Evolutionary conservation across 2,329 filamentous ascomycete species (phyloP), one percentile per base, ranked within the genome.

Genomic region (Harringtonia aguacate): DNA sequence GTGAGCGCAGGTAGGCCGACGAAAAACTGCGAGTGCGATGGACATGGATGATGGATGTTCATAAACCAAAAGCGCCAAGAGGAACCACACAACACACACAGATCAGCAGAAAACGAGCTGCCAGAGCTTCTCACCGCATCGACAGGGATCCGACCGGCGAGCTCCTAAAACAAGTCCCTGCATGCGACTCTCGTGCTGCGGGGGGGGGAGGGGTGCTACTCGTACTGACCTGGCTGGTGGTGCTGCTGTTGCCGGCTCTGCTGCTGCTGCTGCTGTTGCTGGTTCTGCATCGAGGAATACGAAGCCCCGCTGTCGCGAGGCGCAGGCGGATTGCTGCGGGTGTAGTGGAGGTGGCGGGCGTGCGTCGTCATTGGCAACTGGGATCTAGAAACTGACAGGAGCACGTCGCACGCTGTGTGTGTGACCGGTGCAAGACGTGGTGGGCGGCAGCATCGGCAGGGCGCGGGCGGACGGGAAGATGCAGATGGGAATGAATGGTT

Each of bases 281-380:
- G 41, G 30, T 46, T 43, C 37, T 42, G 44, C 37, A 39, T 44
- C 17, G 30, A 29, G 18, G 44, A 49, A 49, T 49, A 50, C 45
- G 47, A 49, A 31, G 36, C 24, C 43, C 43, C 48, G 40, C 43
- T 38, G 34, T 36, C 39, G 34, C 18, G 18, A 12, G 18, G 18
- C 17, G 8, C 34, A 17, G 34, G 14, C 18, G 7, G 24, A 10
- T 27, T 27, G 24, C n/a, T 9, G 34, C 18, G 8, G 17, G 17
- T 10, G 34, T 22, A 12, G 8, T 36, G 8, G 34, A 22, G 18
- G 34, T 18, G 24, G 24, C 34, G 18, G 18, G 10, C 10, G 17
- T 18, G 20, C 22, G 4, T 36, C 18, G 17, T 22, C 6, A 35
- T 35, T 35, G 33, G 33, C 14, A 10, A n/a, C n/a, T n/a, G n/a